These are phyloP conservation scores for Shiraia sp. DNA, from an alignment of 2,329 filamentous ascomycete genomes.

Conservation along the genomic window DNA sequence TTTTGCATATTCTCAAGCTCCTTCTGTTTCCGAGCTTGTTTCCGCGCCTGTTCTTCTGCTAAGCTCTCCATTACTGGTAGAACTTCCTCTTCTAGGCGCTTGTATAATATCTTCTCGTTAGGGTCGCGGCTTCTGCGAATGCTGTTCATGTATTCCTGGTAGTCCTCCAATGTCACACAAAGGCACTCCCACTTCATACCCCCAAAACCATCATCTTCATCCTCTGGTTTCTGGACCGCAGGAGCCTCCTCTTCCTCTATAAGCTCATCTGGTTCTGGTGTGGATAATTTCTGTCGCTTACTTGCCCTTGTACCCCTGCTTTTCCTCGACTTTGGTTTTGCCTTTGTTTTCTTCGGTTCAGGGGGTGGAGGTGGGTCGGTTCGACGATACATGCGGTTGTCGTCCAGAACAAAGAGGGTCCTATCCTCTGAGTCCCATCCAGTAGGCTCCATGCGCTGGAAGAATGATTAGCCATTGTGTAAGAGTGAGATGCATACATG, in stretches of 20 bases:
- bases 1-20: slow-evolving; percentile 82
- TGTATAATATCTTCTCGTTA: slow-evolving; percentile 79
- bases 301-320: slow-evolving; percentile 63
- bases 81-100: slow-evolving; percentile 74
- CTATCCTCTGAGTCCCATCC: slow-evolving; percentile 90
- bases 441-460: slow-evolving; percentile 71
- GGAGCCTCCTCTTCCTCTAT: slow-evolving; percentile 40
- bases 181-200: slow-evolving; percentile 89
- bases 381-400: slow-evolving; percentile 87
- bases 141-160: slow-evolving; percentile 69
- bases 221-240: slow-evolving; percentile 38
- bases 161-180: slow-evolving; percentile 78
- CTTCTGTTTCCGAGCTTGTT: slow-evolving; percentile 74
- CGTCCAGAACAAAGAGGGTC: slow-evolving; percentile 87
- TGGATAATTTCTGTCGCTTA: slow-evolving; percentile 69
- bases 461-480: slow-evolving; percentile 20
- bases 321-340: slow-evolving; percentile 60
- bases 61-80: slow-evolving; percentile 83
- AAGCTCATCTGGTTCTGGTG: slow-evolving; percentile 46
- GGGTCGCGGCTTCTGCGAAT: slow-evolving; percentile 77
- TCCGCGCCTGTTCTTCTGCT: slow-evolving; percentile 68
- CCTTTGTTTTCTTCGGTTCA: slow-evolving; percentile 57
- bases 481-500: slow-evolving; percentile 9
- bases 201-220: slow-evolving; percentile 66
- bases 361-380: slow-evolving; percentile 72